Evolutionary conservation across 2,329 filamentous ascomycete genomes (phyloP), one percentile per base, ranked within the genome.

Genomic region (Arthroderma uncinatum): DNA sequence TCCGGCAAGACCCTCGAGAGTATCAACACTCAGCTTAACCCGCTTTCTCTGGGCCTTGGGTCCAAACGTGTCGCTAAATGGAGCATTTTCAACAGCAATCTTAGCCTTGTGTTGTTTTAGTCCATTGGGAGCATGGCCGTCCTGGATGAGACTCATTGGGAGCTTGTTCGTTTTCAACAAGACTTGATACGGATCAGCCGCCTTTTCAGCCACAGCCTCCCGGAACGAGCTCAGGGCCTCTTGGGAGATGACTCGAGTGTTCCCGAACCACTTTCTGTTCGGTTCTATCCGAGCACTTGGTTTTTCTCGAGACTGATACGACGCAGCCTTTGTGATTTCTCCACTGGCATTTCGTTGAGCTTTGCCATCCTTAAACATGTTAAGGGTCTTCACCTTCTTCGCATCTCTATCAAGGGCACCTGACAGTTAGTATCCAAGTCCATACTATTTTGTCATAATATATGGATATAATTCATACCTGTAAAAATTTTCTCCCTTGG

Each of bases 401-500:
- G 87, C 89, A 78, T 74, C 73, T 65, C 79, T 79, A 62, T 14
- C n/a, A 61, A 1, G 34, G 44, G 50, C n/a, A 64, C 62, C 56
- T 50, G 48, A 28, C 40, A 14, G 40, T 58, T 52, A 59, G 44
- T 52, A 42, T 6, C 12, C 28, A 30, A 30, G 7, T 7, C 28
- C 28, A 30, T 30, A 5, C 44, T 5, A n/a, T 33, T 10, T 9
- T 50, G 23, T 50, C 1, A 14, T 28, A 14, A 14, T 30, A 3
- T 28, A 50, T 25, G 16, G 30, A n/a, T 40, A 53, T n/a, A n/a
- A 42, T 30, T 59, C 78, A 63, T 76, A 86, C 80, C 88, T 84
- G 78, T 97, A 97, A 77, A 97, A 98, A 78, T 97, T 97, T 79
- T 97, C 92, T 75, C 93, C 93, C 77, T 98, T 98, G 66, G 84